A percentile compares a stretch with the other conserved stretches of the same genome.
phyloP scores from a whole-genome alignment of 2,329 filamentous ascomycete species.

The Neoascochyta sp. region DNA sequence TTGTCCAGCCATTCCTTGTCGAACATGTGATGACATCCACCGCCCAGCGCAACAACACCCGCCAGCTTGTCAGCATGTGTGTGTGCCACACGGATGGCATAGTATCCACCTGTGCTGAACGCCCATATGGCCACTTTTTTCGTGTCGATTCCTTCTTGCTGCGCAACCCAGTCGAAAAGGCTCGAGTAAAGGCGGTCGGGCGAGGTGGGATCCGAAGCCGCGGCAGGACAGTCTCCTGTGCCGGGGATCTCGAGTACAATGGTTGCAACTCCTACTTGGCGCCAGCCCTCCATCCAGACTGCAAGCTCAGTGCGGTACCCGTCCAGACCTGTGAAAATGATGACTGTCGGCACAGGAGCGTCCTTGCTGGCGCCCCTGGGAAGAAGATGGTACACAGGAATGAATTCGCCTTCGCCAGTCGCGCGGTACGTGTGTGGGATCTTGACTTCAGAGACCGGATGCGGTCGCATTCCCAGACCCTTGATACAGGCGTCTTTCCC shows the following conservation, averaged over 20 bases:
- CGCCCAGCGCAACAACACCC: constrained; percentile 53
- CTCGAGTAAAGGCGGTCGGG: constrained; percentile 54
- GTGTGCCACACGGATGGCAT: constrained; percentile 55
- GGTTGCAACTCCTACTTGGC: constrained; percentile 48
- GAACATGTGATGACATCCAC: constrained; percentile 57
- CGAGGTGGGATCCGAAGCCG: constrained; percentile 44
- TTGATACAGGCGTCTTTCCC: constrained; percentile 64
- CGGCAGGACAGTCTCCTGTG: constrained; percentile 55
- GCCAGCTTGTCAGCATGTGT: constrained; percentile 52
- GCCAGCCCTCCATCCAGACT: constrained; percentile 52
- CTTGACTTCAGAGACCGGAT: constrained; percentile 60
- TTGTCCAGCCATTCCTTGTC: constrained; percentile 51
- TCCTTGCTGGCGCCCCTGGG: constrained; percentile 46
- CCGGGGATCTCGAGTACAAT: constrained; percentile 56
- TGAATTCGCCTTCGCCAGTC: constrained; percentile 51
- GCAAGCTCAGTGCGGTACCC: constrained; percentile 57
- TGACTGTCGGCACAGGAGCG: constrained; percentile 49
- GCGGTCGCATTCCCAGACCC: constrained; percentile 42
- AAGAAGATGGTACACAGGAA: constrained; percentile 64
- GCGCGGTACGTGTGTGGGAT: constrained; percentile 57
- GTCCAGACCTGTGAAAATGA: constrained; percentile 58
- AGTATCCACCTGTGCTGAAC: constrained; percentile 58
- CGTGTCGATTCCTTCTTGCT: constrained; percentile 48
- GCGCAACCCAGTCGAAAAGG: constrained; percentile 53
- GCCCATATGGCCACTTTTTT: constrained; percentile 53